Evolutionary conservation across 148 eudicot genomes (phyloP).

Genomic region (Cornus controversa): DNA sequence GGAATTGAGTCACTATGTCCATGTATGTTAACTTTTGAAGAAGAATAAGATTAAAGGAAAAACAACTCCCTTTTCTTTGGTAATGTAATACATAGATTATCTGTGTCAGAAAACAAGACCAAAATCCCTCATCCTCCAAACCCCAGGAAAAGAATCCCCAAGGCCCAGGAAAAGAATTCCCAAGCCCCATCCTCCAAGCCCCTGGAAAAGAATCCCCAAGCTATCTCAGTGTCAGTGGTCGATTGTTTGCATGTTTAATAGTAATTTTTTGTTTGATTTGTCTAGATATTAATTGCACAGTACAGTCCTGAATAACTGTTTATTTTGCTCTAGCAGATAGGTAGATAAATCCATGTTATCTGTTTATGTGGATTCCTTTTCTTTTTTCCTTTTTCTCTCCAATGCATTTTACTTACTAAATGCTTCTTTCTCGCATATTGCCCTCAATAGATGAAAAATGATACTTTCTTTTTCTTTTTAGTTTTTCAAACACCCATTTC

Average conservation of each 20-base stretch:
- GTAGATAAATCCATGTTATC: no score
- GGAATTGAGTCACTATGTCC: background rate
- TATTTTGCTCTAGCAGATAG: no score
- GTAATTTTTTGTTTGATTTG: background rate
- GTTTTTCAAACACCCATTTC: background rate
- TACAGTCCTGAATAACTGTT: background rate
- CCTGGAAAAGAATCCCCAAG: no score
- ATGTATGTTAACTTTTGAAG: background rate
- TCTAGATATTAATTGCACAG: background rate
- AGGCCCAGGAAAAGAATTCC: no score
- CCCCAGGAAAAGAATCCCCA: no score
- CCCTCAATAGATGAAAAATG: background rate
- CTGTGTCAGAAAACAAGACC: no score
- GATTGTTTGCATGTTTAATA: no score
- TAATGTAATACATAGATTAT: background rate
- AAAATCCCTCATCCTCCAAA: no score
- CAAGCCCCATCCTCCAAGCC: no score
- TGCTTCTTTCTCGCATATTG: background rate
- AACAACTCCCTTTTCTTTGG: background rate
- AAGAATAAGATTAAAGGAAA: slow-evolving; percentile 1
- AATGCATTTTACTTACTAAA: no score
- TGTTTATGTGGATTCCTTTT: background rate
- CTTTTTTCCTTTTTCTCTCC: background rate
- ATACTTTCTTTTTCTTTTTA: background rate
- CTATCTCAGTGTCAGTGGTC: no score